These are phyloP conservation scores for Asterionellopsis glacialis DNA, from an alignment of 108 stramenopile species.

Conservation along the genomic window DNA sequence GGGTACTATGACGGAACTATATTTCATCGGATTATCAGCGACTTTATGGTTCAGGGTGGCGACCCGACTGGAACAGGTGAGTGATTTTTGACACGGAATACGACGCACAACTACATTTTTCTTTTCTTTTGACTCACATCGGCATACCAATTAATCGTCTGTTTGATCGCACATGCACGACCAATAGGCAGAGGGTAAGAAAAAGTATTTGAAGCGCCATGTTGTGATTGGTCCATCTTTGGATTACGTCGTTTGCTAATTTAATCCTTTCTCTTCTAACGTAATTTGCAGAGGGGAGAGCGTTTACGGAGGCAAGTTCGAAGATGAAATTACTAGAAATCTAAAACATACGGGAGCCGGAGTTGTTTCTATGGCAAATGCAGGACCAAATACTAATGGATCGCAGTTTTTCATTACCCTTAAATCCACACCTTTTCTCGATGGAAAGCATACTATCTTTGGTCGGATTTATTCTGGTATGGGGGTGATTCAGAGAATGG, in stretches of 20 bases:
- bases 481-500: slow-evolving; percentile 89
- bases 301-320: slow-evolving; percentile 88
- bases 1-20: slow-evolving; percentile 92
- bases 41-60: slow-evolving; percentile 96
- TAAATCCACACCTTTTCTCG: slow-evolving; percentile 82
- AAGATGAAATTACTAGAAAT: slow-evolving; percentile 88
- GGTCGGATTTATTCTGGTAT: slow-evolving; percentile 89
- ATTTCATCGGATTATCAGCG: slow-evolving; percentile 94
- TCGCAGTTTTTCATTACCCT: slow-evolving; percentile 95
- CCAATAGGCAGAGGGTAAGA: slow-evolving; percentile 39
- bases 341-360: slow-evolving; percentile 86
- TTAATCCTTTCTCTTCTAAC: background rate
- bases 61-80: slow-evolving; percentile 90
- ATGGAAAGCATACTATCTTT: slow-evolving; percentile 94
- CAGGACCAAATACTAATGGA: slow-evolving; percentile 92
- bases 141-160: background rate
- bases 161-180: background rate
- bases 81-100: background rate
- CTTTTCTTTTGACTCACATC: too few relatives aligned
- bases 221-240: background rate
- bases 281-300: slow-evolving; percentile 43
- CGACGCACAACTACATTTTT: background rate
- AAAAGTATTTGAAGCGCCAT: background rate
- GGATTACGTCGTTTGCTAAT: slow-evolving; percentile 10
- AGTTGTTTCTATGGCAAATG: slow-evolving; percentile 92